Evolutionary conservation across 1,284 basidiomycete genomes (phyloP), one percentile per base, ranked within the genome.

Genomic region (Puccinia coronata): DNA sequence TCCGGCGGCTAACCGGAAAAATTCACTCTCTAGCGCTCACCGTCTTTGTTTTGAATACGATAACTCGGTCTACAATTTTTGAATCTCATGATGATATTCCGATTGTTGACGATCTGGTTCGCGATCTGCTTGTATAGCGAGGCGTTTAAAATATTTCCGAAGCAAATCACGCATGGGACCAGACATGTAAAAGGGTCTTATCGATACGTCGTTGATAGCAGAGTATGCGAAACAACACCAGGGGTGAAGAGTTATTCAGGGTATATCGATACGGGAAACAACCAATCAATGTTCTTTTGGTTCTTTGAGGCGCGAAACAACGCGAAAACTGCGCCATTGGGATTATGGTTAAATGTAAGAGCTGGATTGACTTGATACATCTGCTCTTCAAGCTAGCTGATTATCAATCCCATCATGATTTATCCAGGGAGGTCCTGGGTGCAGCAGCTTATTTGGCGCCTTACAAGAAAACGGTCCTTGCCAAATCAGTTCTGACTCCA

Each of bases 381-480:
- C 91, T 82, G 89, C 88, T 82, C 91, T 63, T 63, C 3, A 23
- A 23, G n/a, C 34, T 9, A 89, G 2, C 90, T 89, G 74, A 91
- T 51, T 4, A n/a, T n/a, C 2, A 31, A 34, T 72, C 34, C 34
- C 31, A 41, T 61, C n/a, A 25, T 39, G 1, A 61, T 28, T n/a
- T 11, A 8, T 34, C 2, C 55, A 85, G 76, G 85, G 85, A 23
- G 85, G 85, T 31, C 85, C 91, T 14, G 91, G 91, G 82, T 90
- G 89, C 83, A 91, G 90, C 4, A 90, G 89, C 77, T 91, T 91
- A 89, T 89, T 91, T 61, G 91, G 91, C 16, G 87, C 92, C 18
- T 88, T 92, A 83, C 90, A 91, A 88, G 91, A 91, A 83, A 88
- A 91, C 75, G 90, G 91, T 1, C 91, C 91, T 3, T 92, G 91